These are phyloP conservation scores for Rhamnella rubrinervis DNA, from an alignment of 331 rosid species.

Conservation along the genomic window DNA sequence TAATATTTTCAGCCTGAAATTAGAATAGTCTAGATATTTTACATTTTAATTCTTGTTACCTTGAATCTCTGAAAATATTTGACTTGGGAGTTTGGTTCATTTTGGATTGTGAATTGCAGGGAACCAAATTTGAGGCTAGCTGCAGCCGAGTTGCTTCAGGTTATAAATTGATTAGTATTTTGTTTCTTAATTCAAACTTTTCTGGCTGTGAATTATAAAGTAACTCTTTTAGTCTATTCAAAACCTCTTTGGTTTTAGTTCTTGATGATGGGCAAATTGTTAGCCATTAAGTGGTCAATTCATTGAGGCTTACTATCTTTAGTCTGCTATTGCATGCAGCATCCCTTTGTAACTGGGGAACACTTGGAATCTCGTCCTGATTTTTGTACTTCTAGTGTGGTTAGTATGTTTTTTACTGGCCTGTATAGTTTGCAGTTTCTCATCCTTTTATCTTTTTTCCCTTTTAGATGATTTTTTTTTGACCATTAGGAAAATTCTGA, in stretches of 20 bases:
- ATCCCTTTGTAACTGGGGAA: conserved; percentile 84
- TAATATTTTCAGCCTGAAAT: conserved; percentile 12
- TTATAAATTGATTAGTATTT: conserved; percentile 32
- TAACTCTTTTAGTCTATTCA: conserved; percentile 11
- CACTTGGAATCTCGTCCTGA: conserved; percentile 33
- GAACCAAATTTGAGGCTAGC: conserved; percentile 77
- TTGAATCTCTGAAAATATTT: background rate
- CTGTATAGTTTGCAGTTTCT: conserved; percentile 12
- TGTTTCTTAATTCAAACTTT: conserved; percentile 11
- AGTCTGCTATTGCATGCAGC: conserved; percentile 57
- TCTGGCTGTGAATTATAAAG: conserved; percentile 10
- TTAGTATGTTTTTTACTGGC: conserved; percentile 39
- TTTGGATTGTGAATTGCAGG: conserved; percentile 49
- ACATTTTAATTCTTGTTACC: background rate
- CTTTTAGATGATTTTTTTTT: conserved; percentile 15
- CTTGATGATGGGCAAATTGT: conserved; percentile 12
- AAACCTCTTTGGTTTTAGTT: conserved; percentile 6
- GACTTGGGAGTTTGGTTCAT: background rate
- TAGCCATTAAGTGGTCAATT: conserved; percentile 16
- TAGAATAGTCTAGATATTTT: background rate
- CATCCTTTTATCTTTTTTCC: background rate
- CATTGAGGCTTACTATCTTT: conserved; percentile 23
- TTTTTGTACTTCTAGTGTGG: conserved; percentile 44
- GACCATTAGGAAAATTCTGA: conserved; percentile 54
- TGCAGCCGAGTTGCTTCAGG: conserved; percentile 94